phyloP scores from a whole-genome alignment of 176 grass and related monocot species.

The Musa acuminata region DNA sequence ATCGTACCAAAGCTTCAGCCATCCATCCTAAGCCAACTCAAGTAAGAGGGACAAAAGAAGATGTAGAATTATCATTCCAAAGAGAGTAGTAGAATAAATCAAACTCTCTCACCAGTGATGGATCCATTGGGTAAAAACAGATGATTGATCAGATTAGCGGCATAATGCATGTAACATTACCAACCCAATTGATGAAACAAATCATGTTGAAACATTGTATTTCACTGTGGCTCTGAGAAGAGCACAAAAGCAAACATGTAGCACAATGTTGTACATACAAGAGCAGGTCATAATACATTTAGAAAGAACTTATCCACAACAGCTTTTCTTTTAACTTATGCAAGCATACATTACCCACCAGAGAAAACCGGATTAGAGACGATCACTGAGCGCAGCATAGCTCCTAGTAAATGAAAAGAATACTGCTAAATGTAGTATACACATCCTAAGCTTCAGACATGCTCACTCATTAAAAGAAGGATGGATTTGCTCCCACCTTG shows the following conservation, averaged over 20 bases:
- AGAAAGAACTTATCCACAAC: not conserved
- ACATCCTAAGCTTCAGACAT: not conserved
- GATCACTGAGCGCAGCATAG: not conserved
- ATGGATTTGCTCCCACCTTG: not conserved
- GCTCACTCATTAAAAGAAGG: not conserved
- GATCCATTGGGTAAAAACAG: too few species aligned
- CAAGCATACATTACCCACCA: not conserved
- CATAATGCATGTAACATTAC: not conserved
- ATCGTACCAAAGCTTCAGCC: too few species aligned
- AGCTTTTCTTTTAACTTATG: not conserved
- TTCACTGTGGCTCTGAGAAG: not conserved
- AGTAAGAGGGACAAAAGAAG: too few species aligned
- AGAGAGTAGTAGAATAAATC: too few species aligned
- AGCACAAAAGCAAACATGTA: not conserved
- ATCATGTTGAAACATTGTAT: not conserved
- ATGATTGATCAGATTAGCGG: not conserved
- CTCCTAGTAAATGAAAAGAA: not conserved
- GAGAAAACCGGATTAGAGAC: not conserved
- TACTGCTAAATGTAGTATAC: not conserved
- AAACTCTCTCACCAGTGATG: too few species aligned
- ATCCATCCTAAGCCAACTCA: too few species aligned
- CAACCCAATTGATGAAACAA: not conserved
- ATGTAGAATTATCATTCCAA: too few species aligned
- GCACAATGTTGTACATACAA: too few species aligned
- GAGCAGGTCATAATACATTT: too few species aligned